Evolutionary conservation across 78 protist genomes (phyloP).

Genomic region (Protostelium mycophagum): DNA sequence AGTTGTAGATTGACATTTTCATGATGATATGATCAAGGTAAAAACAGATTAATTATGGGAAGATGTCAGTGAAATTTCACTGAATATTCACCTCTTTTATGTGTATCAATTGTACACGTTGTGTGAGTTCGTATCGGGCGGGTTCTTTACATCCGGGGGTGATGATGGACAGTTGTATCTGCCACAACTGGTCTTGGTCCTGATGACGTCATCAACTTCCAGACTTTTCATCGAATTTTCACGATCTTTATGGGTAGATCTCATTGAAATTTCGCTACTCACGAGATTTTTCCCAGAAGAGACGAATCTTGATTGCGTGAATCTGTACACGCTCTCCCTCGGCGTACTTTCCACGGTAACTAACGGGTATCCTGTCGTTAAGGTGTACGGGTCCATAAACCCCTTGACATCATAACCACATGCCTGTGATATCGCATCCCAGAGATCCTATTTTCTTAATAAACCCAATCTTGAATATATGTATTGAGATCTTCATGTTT

Average conservation of each 20-base stretch:
- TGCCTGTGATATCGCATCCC: constrained; percentile 66
- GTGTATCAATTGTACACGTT: background rate
- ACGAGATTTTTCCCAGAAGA: background rate
- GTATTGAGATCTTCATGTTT: background rate
- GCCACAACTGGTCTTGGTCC: background rate
- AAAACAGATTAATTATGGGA: too few species aligned
- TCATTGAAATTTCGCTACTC: background rate
- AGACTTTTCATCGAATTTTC: background rate
- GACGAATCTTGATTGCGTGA: background rate
- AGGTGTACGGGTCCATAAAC: background rate
- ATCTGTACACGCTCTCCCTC: background rate
- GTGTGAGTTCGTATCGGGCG: background rate
- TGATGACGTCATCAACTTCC: background rate
- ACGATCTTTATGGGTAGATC: background rate
- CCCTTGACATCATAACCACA: background rate
- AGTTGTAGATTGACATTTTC: background rate
- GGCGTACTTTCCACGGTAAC: background rate
- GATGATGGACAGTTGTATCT: background rate
- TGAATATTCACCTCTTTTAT: background rate
- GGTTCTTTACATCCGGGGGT: background rate
- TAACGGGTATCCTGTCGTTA: background rate
- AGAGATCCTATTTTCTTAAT: constrained; percentile 72
- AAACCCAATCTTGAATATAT: background rate
- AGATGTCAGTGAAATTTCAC: too few species aligned
- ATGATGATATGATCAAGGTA: too few species aligned